Evolutionary conservation across 345 rosid genomes (phyloP), one percentile per base, ranked within the genome.

Genomic region (Physaria fendleri): DNA sequence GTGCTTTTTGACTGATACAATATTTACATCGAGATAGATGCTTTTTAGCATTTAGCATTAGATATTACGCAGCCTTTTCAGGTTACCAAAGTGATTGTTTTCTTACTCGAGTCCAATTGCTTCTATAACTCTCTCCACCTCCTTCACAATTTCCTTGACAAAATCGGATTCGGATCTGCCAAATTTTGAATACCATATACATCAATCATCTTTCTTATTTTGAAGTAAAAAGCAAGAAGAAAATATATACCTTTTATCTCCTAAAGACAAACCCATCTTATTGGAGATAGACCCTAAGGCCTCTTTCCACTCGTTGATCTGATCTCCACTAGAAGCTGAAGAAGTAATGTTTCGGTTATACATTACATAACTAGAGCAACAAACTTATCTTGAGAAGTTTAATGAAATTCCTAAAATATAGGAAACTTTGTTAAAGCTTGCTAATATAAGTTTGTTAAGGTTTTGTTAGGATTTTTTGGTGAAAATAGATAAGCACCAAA

Each of bases 111-210:
- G 2, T 30, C 9, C 11, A 10, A 28, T 6, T 6, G 42, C n/a
- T 40, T 11, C 34, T 15, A 30, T 14, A 51, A 32, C 53, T 53
- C 53, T 64, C 27, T 13, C 1, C 8, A 52, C 43, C 52, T 51
- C 60, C 44, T 14, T 52, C 7, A 42, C 68, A 30, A 41, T 64
- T 17, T 64, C 34, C 9, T 64, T 64, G 13, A 64, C 13, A 41
- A 52, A 64, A 30, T 52, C 52, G 0, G 68, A 16, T 42, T 64
- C 68, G 43, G 59, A 64, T n/a, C 68, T 64, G 44, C 60, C 42
- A 50, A 8, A 29, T 25, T 20, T 13, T 15, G 14, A 17, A 60
- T 42, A 27, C 4, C 11, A 20, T 17, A 3, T 16, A 5, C 22
- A 51, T 32, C 21, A 18, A 51, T 12, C 5, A 34, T 9, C 3